Percentiles rank a stretch among this genome's conserved stretches.
Conservation (phyloP, 2,329 filamentous ascomycete species). For the Sphaceloma murrayae region DNA sequence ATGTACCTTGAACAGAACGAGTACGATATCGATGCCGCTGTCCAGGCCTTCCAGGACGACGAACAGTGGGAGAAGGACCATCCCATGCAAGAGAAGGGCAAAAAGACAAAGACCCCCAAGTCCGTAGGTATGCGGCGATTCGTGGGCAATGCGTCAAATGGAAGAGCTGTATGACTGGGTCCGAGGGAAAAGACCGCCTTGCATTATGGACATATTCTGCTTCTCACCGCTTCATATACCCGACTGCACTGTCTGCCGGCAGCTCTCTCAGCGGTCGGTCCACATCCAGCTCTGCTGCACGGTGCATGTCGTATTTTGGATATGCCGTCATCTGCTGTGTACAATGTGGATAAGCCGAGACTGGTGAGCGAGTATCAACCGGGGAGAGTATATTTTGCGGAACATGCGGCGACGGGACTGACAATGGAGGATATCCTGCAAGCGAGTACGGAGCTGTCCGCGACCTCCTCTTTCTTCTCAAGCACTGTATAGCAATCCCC, state of each 20-base stretch:
- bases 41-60: constrained; percentile 57
- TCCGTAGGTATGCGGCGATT: constrained; percentile 30
- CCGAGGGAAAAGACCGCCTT: not conserved
- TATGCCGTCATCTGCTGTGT: not conserved
- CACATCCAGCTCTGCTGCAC: not conserved
- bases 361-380: too few relatives aligned
- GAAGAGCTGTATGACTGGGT: not conserved
- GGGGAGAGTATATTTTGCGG: too few relatives aligned
- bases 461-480: not conserved
- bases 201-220: not conserved
- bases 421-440: too few relatives aligned
- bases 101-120: constrained; percentile 31
- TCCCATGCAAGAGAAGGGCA: constrained; percentile 43
- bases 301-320: not conserved
- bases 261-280: constrained; percentile 2
- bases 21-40: constrained; percentile 57
- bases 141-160: constrained; percentile 22
- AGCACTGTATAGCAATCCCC: not conserved
- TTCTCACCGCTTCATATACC: not conserved
- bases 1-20: constrained; percentile 62
- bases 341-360: too few relatives aligned
- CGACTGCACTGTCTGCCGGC: constrained; percentile 1
- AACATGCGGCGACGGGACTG: too few relatives aligned
- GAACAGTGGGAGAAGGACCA: constrained; percentile 66
- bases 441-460: too few relatives aligned